Conservation (phyloP, 164 flowering plant species). For the Magnolia changhungtana region DNA sequence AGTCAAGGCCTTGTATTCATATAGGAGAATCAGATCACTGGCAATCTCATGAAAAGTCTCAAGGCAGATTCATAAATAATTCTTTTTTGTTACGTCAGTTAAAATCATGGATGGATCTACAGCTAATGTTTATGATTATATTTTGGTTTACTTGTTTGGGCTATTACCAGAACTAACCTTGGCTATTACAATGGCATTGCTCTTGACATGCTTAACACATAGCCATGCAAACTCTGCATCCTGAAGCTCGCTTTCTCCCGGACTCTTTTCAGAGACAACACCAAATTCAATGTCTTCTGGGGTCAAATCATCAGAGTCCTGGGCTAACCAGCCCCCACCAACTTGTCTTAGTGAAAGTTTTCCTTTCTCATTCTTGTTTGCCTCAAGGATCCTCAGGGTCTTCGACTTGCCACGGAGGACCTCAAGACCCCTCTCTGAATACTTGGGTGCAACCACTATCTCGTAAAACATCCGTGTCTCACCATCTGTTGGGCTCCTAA, state of each 20-base stretch:
- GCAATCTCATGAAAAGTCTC: background rate
- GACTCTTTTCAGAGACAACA: slow-evolving; percentile 52
- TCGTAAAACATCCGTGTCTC: slow-evolving; percentile 99
- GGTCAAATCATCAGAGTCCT: slow-evolving; percentile 84
- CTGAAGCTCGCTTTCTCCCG: slow-evolving; percentile 52
- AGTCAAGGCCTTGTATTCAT: background rate
- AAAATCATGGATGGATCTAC: background rate
- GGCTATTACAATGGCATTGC: slow-evolving; percentile 97
- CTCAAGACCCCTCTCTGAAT: slow-evolving; percentile 81
- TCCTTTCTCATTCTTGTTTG: slow-evolving; percentile 67
- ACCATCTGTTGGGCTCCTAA: slow-evolving; percentile 96
- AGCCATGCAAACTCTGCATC: slow-evolving; percentile 99
- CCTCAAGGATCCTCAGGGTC: slow-evolving; percentile 87
- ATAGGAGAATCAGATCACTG: background rate
- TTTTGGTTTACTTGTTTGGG: background rate
- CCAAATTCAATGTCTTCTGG: slow-evolving; percentile 72
- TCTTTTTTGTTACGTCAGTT: too few species aligned
- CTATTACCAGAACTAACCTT: slow-evolving; percentile 49
- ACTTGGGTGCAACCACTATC: slow-evolving; percentile 96
- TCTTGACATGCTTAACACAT: slow-evolving; percentile 96
- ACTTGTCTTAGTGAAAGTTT: slow-evolving; percentile 93
- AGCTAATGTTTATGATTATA: background rate
- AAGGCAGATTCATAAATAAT: background rate
- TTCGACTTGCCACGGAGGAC: slow-evolving; percentile 90
- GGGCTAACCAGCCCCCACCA: slow-evolving; percentile 97